These are phyloP conservation scores for Tolypocladium ophioglossoides DNA, from an alignment of 2,329 filamentous ascomycete species.

Conservation along the genomic window DNA sequence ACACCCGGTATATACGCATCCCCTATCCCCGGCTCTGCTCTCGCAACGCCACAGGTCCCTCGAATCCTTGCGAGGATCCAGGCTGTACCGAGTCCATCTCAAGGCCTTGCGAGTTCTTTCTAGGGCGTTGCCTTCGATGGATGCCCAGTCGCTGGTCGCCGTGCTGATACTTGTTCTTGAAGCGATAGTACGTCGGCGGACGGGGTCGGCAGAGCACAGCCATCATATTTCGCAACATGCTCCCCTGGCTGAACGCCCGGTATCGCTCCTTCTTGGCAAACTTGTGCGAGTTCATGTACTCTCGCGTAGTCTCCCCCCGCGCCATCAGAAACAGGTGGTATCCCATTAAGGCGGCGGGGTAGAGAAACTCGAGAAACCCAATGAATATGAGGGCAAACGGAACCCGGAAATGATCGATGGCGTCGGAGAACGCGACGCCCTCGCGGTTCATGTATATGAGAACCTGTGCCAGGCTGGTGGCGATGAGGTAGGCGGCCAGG, in stretches of 20 bases:
- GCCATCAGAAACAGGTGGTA: conserved; percentile 91
- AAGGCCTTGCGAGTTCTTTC: conserved; percentile 44
- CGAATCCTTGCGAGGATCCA: conserved; percentile 32
- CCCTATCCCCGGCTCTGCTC: conserved; percentile 13
- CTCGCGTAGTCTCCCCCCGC: conserved; percentile 86
- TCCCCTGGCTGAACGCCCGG: conserved; percentile 76
- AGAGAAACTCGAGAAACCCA: conserved; percentile 61
- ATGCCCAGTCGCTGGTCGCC: conserved; percentile 79
- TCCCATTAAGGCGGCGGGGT: conserved; percentile 71
- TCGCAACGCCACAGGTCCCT: conserved; percentile 40
- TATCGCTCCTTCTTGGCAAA: conserved; percentile 88
- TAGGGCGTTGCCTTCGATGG: conserved; percentile 23
- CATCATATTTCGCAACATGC: conserved; percentile 65
- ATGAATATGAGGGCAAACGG: conserved; percentile 87
- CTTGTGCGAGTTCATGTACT: conserved; percentile 94
- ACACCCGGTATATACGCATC: background rate
- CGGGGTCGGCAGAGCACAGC: conserved; percentile 74
- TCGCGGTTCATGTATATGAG: conserved; percentile 58
- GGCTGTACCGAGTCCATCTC: conserved; percentile 62
- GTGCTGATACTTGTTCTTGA: conserved; percentile 65
- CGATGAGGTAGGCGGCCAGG: conserved; percentile 65
- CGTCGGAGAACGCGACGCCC: conserved; percentile 52
- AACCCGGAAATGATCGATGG: conserved; percentile 62
- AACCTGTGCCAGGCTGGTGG: conserved; percentile 70
- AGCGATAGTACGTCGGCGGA: conserved; percentile 78